Evolutionary conservation across 106 monocot genomes (phyloP), one percentile per base, ranked within the genome.

Genomic region (Dioscorea zingiberensis): DNA sequence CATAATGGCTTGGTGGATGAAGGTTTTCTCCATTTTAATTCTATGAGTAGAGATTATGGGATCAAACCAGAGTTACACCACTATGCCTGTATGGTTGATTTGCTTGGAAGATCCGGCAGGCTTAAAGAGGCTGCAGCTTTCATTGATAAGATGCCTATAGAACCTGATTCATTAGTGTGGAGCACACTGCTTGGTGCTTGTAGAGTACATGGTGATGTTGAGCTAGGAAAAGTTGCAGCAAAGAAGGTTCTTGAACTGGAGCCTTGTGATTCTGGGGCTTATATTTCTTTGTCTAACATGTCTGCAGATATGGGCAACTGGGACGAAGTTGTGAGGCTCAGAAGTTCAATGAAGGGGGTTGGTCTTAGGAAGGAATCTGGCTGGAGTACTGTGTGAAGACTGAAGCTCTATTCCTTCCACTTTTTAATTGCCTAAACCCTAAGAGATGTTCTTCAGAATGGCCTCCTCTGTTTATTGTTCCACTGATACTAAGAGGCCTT

Each of bases 121-220:
- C 58, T 92, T 27, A 73, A 71, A 56, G 87, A 92, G 51, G 87
- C 86, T 69, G 74, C 47, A 55, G 30, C 66, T 54, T 76, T 87
- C 54, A 81, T 92, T 48, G 60, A 64, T 46, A 69, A 60, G 23
- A 87, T 84, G 84, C 81, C 81, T 21, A 25, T 77, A 27, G 58
- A 84, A 66, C 69, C 86, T 3, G 62, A 73, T 60, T 66, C 55
- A 0, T 29, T 84, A 56, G 73, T 87, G 8, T 87, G 87, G 91
- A 84, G 78, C 44, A 71, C 82, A n/a, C 58, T 92, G 63, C 81
- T 92, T 66, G 73, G 61, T 66, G 81, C 87, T 74, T 87, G 91
- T 66, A 92, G 69, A 79, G 74, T 76, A 32, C 74, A 87, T 80
- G 87, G 80, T 62, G 82, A 82, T 48, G 26, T 44, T 69, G 84